Conservation (phyloP, 2,329 filamentous ascomycete genomes). For the Neoscytalidium dimidiatum region DNA sequence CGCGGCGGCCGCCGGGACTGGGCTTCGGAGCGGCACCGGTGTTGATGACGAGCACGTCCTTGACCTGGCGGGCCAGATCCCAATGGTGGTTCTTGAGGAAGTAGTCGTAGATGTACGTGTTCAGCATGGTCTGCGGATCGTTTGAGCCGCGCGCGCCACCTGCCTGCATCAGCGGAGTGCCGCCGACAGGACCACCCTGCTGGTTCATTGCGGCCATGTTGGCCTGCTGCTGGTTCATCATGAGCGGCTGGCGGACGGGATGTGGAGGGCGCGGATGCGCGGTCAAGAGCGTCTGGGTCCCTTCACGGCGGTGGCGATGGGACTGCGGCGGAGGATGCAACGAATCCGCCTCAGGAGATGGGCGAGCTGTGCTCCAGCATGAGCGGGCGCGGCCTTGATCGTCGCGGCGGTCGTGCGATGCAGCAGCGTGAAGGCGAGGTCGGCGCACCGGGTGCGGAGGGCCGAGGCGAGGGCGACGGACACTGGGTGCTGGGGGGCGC, state of each 20-base stretch:
- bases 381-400: slow-evolving; percentile 12
- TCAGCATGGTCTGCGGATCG: slow-evolving; percentile 60
- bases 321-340: slow-evolving; percentile 6
- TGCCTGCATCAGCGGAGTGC: slow-evolving; percentile 66
- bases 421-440: slow-evolving; percentile 14
- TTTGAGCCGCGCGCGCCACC: slow-evolving; percentile 39
- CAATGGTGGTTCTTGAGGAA: slow-evolving; percentile 84
- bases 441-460: slow-evolving; percentile 18
- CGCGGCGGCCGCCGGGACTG: slow-evolving; percentile 62
- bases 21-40: slow-evolving; percentile 58
- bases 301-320: slow-evolving; percentile 1
- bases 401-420: slow-evolving; percentile 17
- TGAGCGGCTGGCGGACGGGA: slow-evolving; percentile 1
- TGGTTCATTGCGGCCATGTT: slow-evolving; percentile 70
- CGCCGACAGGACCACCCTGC: slow-evolving; percentile 65
- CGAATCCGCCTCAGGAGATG: slow-evolving; percentile 16
- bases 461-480: slow-evolving; percentile 5
- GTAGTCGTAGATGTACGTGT: slow-evolving; percentile 90
- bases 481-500: neutral
- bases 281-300: slow-evolving; percentile 10
- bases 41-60: slow-evolving; percentile 51
- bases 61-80: slow-evolving; percentile 76
- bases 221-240: slow-evolving; percentile 54
- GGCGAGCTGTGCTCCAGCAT: slow-evolving; percentile 18
- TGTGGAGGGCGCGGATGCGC: slow-evolving; percentile 8